A percentile compares a stretch with the other conserved stretches of the same genome.
phyloP scores from a whole-genome alignment of 345 rosid genomes.

The Pseudoturritis turrita region DNA sequence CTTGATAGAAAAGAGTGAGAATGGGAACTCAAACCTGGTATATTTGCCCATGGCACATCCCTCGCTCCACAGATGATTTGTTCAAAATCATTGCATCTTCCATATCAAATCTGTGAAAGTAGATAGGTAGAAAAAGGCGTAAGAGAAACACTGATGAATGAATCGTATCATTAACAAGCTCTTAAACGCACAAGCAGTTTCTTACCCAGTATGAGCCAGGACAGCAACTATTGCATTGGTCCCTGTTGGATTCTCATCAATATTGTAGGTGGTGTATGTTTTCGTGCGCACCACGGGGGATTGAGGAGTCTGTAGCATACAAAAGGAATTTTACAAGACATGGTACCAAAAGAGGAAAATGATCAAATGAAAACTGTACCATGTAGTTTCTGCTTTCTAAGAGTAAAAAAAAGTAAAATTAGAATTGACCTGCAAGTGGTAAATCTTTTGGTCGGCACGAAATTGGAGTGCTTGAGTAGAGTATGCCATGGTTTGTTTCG shows the following conservation, averaged over 20 bases:
- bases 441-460: constrained; percentile 94
- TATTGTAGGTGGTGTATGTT: constrained; percentile 59
- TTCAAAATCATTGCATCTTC: constrained; percentile 99
- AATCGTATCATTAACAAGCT: background rate
- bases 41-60: constrained; percentile 96
- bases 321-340: background rate
- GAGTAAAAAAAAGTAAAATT: background rate
- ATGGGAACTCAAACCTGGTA: constrained; percentile 63
- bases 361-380: constrained; percentile 3
- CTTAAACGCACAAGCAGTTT: background rate
- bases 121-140: background rate
- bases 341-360: background rate
- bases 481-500: constrained; percentile 94
- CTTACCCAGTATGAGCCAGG: constrained; percentile 90
- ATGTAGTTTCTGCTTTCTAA: constrained; percentile 1
- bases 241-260: constrained; percentile 88
- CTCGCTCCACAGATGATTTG: constrained; percentile 91
- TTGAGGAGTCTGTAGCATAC: constrained; percentile 84
- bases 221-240: constrained; percentile 99
- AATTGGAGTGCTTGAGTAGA: constrained; percentile 74
- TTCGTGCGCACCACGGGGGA: constrained; percentile 82
- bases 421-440: constrained; percentile 83
- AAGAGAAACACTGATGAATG: background rate
- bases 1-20: background rate
- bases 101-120: constrained; percentile 75